Base-by-base conservation (phyloP, 2,329 filamentous ascomycete species). In the Phialemoniopsis sp. region DNA sequence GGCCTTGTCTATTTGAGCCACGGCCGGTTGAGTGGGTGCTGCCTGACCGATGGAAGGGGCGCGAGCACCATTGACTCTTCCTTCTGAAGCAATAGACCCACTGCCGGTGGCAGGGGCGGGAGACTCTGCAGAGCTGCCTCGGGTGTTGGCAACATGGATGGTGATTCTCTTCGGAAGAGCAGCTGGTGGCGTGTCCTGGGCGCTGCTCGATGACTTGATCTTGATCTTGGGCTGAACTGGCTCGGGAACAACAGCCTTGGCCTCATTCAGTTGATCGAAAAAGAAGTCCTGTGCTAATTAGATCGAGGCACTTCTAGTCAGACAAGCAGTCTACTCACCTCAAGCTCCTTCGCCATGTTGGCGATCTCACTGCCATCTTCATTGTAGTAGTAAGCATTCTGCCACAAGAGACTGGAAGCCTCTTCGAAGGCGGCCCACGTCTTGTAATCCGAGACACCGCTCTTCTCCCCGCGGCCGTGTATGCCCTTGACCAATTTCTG, bases 341-440 rank as follows among this genome's bases (percentile, higher is more conserved):
- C 83, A 7, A 96, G 76, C 43, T 93, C 82, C 36, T 82, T 78
- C 1, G 89, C 88, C 44, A 93, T 70, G 16, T 78, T 71, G 47
- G 82, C 88, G 37, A 95, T 90, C 13, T 89, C 85, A 54, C 90
- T 95, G 4, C 85, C 87, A 55, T 95, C 89, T 59, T 95, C 88
- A 50, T 96, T 96, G 68, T 91, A 96, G 43, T 84, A 84, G 53
- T 82, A 85, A 0, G 89, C 89, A 60, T 96, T 96, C 36, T 75
- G 76, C 90, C 90, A 96, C 32, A 96, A 81, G 38, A 87, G 73
- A 52, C 82, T 86, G 12, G 87, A 74, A 53, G 87, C 86, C 39
- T 89, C 82, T 57, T 89, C 88, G 48, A 95, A 88, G 1, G 81
- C 75, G 41, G 81, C 75, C 90, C 90, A 96, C 37, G 70, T 85